phyloP scores from a whole-genome alignment of 2,329 filamentous ascomycete genomes.

The Cytospora piceicola region DNA sequence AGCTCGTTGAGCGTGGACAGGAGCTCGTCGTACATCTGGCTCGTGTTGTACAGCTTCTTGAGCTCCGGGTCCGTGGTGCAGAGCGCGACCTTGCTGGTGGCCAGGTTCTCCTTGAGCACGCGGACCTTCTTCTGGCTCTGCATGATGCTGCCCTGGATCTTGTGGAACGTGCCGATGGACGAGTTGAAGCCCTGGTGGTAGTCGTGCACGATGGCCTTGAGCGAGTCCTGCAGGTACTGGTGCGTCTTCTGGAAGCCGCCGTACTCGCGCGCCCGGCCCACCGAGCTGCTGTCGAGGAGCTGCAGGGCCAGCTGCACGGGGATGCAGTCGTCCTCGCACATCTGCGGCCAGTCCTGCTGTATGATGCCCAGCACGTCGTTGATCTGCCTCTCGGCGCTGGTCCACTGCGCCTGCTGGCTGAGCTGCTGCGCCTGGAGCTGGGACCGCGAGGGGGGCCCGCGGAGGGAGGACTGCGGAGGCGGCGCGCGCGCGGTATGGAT shows the following conservation, averaged over 20 bases:
- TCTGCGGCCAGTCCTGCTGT: slow-evolving; percentile 86
- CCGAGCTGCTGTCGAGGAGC: slow-evolving; percentile 89
- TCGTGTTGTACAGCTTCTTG: slow-evolving; percentile 83
- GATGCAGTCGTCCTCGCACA: slow-evolving; percentile 86
- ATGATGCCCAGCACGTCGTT: slow-evolving; percentile 77
- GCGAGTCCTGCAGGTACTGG: slow-evolving; percentile 83
- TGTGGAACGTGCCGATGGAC: slow-evolving; percentile 98
- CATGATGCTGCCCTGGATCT: slow-evolving; percentile 93
- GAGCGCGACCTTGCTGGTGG: slow-evolving; percentile 78
- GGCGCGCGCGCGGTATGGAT: slow-evolving; percentile 39
- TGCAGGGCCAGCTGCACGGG: slow-evolving; percentile 95
- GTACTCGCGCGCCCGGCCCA: slow-evolving; percentile 89
- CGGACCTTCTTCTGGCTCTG: slow-evolving; percentile 85
- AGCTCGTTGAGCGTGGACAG: slow-evolving; percentile 81
- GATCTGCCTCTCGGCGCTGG: slow-evolving; percentile 61
- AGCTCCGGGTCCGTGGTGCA: slow-evolving; percentile 87
- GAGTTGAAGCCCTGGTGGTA: slow-evolving; percentile 99
- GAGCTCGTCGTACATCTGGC: slow-evolving; percentile 88
- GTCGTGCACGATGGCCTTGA: slow-evolving; percentile 96
- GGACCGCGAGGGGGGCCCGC: slow-evolving; percentile 43
- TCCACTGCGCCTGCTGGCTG: slow-evolving; percentile 36
- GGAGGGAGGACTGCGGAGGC: slow-evolving; percentile 38
- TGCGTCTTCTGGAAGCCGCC: slow-evolving; percentile 83
- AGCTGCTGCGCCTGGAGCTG: slow-evolving; percentile 32
- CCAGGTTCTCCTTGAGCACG: slow-evolving; percentile 79